Percentiles rank a stretch among this genome's conserved stretches.
phyloP scores from a whole-genome alignment of 2,329 filamentous ascomycete genomes.

The Colletotrichum tamarilloi region DNA sequence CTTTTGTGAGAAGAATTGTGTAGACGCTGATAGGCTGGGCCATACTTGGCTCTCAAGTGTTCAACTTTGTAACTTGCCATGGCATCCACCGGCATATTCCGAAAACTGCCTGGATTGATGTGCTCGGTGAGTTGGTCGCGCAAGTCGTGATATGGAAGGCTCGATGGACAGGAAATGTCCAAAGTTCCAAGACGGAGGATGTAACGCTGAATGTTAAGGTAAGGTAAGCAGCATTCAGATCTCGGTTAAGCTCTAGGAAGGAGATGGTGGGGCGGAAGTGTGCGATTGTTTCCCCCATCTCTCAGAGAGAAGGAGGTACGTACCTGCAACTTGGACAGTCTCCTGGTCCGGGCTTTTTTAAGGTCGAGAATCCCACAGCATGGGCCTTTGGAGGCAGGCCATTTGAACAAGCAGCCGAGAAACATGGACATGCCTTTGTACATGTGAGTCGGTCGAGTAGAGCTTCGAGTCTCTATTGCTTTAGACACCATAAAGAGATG shows the following conservation, averaged over 20 bases:
- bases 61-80: not conserved
- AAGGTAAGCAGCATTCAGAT: conserved; percentile 1
- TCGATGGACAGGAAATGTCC: not conserved
- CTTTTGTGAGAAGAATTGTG: too few species aligned
- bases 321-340: not conserved
- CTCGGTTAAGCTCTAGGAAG: conserved; percentile 16
- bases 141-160: not conserved
- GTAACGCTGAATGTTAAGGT: conserved; percentile 4
- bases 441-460: too few species aligned
- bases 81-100: not conserved
- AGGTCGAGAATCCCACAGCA: not conserved
- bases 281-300: not conserved
- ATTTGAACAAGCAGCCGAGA: not conserved
- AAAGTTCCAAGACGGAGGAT: not conserved
- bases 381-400: not conserved
- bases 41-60: not conserved
- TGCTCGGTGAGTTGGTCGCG: not conserved
- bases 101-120: not conserved
- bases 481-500: not conserved
- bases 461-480: not conserved
- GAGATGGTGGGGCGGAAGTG: conserved; percentile 12
- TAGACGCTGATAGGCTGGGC: not conserved
- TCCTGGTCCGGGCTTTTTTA: not conserved
- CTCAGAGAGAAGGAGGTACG: not conserved
- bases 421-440: not conserved